Evolutionary conservation across 1,139 yeast species (phyloP).

Genomic region (Hyphopichia pseudoburtonii): DNA sequence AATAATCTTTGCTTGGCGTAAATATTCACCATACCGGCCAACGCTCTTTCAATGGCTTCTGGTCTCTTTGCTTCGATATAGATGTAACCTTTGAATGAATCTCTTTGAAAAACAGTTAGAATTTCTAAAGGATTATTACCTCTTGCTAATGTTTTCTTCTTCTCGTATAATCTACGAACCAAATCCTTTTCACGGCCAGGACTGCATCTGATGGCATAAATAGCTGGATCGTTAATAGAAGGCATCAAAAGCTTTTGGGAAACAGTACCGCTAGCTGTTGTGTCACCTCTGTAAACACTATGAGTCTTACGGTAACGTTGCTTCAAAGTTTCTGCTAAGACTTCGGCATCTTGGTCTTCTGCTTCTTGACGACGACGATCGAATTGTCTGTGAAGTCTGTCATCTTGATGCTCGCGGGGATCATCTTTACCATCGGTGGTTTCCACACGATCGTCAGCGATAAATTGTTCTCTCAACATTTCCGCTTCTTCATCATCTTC

Average conservation of each 20-base stretch:
- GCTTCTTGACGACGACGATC: slow-evolving; percentile 88
- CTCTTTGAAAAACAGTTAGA: slow-evolving; percentile 92
- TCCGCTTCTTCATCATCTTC: slow-evolving; percentile 93
- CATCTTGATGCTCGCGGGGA: slow-evolving; percentile 50
- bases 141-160: slow-evolving; percentile 69
- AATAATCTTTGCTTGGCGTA: slow-evolving; percentile 69
- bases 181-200: slow-evolving; percentile 92
- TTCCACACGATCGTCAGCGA: slow-evolving; percentile 70
- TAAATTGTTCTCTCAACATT: slow-evolving; percentile 77
- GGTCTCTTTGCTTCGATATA: slow-evolving; percentile 93
- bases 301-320: slow-evolving; percentile 90
- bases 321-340: slow-evolving; percentile 87
- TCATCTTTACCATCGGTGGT: slow-evolving; percentile 39
- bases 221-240: slow-evolving; percentile 93
- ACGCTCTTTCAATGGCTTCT: slow-evolving; percentile 86
- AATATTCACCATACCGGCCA: slow-evolving; percentile 86
- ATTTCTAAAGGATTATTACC: slow-evolving; percentile 66
- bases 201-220: slow-evolving; percentile 93
- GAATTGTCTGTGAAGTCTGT: slow-evolving; percentile 84
- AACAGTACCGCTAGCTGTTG: slow-evolving; percentile 69
- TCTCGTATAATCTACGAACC: slow-evolving; percentile 80
- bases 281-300: slow-evolving; percentile 84
- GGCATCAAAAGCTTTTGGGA: slow-evolving; percentile 94
- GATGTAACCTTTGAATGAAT: slow-evolving; percentile 85
- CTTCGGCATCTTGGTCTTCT: slow-evolving; percentile 94